These are phyloP conservation scores for Aegilops sharonensis DNA, from an alignment of 176 grass and related monocot species.

Conservation along the genomic window DNA sequence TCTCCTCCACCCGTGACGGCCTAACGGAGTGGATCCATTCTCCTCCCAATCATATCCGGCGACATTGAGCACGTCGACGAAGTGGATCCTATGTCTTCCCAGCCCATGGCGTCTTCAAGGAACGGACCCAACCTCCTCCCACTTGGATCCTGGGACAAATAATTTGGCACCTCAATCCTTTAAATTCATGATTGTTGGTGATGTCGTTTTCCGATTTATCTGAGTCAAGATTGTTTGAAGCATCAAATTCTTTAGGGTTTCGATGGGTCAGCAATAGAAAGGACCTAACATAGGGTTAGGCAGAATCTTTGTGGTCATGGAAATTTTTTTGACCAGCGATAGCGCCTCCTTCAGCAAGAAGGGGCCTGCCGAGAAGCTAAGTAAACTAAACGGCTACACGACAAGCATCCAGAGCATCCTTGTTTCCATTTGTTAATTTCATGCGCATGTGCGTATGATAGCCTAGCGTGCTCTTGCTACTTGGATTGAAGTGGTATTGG, in stretches of 20 bases:
- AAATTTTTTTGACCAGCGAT: neutral
- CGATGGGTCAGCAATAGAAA: neutral
- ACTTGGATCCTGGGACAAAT: too few species aligned
- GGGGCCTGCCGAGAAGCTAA: conserved; percentile 70
- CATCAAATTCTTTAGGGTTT: conserved; percentile 16
- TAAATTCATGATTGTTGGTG: too few species aligned
- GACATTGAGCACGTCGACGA: too few species aligned
- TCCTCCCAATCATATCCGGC: too few species aligned
- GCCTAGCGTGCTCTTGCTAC: neutral
- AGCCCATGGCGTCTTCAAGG: too few species aligned
- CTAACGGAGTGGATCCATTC: too few species aligned
- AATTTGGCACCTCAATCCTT: neutral
- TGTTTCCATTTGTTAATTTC: conserved; percentile 23
- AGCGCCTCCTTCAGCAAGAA: conserved; percentile 68
- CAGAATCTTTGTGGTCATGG: conserved; percentile 10
- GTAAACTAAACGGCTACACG: conserved; percentile 35
- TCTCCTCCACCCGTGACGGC: too few species aligned
- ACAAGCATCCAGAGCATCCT: conserved; percentile 94
- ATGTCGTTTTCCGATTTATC: neutral
- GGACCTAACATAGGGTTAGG: neutral
- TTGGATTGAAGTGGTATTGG: neutral
- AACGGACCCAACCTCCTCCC: too few species aligned
- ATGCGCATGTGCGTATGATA: neutral
- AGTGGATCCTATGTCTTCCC: too few species aligned
- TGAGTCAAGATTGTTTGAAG: neutral